Base-by-base conservation (phyloP, 495 filamentous ascomycete genomes). In the Penicillium fimorum region DNA sequence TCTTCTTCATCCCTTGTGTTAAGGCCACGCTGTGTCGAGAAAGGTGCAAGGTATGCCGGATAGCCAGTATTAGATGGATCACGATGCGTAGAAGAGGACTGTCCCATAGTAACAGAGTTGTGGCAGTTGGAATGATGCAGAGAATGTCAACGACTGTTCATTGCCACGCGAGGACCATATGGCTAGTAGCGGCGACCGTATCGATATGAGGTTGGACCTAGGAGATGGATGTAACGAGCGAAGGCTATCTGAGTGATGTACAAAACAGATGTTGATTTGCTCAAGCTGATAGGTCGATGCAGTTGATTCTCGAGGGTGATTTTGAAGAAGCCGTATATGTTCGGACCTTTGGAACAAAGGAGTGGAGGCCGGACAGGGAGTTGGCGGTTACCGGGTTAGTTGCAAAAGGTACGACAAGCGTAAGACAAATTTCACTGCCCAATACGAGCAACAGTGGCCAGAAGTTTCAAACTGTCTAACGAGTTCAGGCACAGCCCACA, bases 21-120 rank as follows among this genome's bases (percentile, higher is more conserved):
- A 45, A 59, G 54, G 50, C 63, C 65, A 58, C 59, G 67, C 37
- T 55, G 46, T 59, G 48, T 51, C 47, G 66, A 62, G 42, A 57
- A 63, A 35, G 63, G 59, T 46, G 58, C 15, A 53, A 55, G 44
- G 37, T 58, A 53, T 57, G 66, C 63, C 50, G 65, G 37, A 41
- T 60, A 60, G 43, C 50, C 62, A 53, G 53, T 67, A 47, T 71
- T 66, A 44, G 70, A 68, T 46, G 62, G 63, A 55, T 73, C 64
- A 70, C 73, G 67, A 60, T 72, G 70, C 45, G 75, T 75, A 46
- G 76, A 78, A 29, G 73, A 75, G 60, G 72, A 70, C 62, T 77
- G 76, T 74, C 76, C 76, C 76, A 79, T 79, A 77, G 71, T 76
- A 77, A 64, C 64, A 69, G 48, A 44, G 40, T 63, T 41, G 30